A percentile compares a stretch with the other conserved stretches of the same genome.
These are phyloP conservation scores for Crucihimalaya himalaica DNA, from an alignment of 345 rosid species.

Conservation along the genomic window DNA sequence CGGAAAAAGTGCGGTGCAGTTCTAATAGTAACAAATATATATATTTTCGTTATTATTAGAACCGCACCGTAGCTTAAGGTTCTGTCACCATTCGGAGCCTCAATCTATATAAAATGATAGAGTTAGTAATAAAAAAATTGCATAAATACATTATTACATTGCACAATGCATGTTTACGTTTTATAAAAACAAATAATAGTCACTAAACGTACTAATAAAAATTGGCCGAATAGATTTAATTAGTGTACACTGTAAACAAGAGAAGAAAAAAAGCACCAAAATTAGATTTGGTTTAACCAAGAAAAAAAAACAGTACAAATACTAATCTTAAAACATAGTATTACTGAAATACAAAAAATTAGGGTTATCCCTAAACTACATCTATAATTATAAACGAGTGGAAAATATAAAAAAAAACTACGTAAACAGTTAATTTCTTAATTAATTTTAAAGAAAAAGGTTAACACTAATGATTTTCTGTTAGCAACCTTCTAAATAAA, in stretches of 20 bases:
- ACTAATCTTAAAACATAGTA: background rate
- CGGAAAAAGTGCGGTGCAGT: too few relatives aligned
- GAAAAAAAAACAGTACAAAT: background rate
- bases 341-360: background rate
- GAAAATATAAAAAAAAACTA: too few relatives aligned
- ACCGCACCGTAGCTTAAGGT: too few relatives aligned
- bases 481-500: slow-evolving; percentile 11
- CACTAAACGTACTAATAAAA: background rate
- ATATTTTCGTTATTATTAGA: too few relatives aligned
- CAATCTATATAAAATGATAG: too few relatives aligned
- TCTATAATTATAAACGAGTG: background rate
- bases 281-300: background rate
- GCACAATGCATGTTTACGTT: too few relatives aligned
- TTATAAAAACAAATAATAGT: too few relatives aligned
- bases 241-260: background rate
- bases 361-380: background rate
- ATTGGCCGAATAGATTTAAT: background rate
- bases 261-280: background rate
- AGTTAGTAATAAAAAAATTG: too few relatives aligned
- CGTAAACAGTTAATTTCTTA: too few relatives aligned
- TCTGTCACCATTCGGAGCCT: too few relatives aligned
- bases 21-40: too few relatives aligned
- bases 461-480: background rate
- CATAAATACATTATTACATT: too few relatives aligned
- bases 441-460: background rate